Conservation (phyloP, 83 land plant species). For the Diphasiastrum complanatum region DNA sequence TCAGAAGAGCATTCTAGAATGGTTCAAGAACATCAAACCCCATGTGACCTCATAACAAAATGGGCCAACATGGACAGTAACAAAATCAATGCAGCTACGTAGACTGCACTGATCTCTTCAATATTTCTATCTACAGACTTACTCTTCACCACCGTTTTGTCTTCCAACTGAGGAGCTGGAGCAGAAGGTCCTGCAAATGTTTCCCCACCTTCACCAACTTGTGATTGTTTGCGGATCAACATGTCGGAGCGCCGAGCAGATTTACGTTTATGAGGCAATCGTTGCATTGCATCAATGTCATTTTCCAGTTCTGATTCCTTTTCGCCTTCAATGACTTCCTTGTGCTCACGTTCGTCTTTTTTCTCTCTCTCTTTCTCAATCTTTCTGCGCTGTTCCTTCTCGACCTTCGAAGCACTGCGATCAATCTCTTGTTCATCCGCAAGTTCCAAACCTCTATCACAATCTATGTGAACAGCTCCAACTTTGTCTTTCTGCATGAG, state of each 20-base stretch:
- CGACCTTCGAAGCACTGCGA: slow-evolving; percentile 34
- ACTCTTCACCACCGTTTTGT: slow-evolving; percentile 57
- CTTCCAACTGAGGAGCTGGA: slow-evolving; percentile 43
- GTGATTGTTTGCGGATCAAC: slow-evolving; percentile 43
- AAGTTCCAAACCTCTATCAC: slow-evolving; percentile 52
- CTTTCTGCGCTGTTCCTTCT: slow-evolving; percentile 54
- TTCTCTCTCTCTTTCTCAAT: slow-evolving; percentile 21
- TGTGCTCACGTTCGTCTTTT: slow-evolving; percentile 46
- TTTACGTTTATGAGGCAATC: slow-evolving; percentile 51
- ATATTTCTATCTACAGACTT: slow-evolving; percentile 18
- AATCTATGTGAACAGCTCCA: slow-evolving; percentile 29
- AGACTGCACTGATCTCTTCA: slow-evolving; percentile 11
- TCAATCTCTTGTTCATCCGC: slow-evolving; percentile 35
- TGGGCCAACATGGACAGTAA: slow-evolving; percentile 38
- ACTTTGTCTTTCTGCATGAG: slow-evolving; percentile 43
- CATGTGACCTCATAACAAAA: too few species aligned
- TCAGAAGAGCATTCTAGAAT: too few species aligned
- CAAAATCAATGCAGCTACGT: background rate
- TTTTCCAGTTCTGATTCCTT: slow-evolving; percentile 50
- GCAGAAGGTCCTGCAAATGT: slow-evolving; percentile 37
- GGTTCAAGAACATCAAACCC: too few species aligned
- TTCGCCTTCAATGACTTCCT: slow-evolving; percentile 43
- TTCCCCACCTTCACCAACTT: slow-evolving; percentile 51
- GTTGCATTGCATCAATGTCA: slow-evolving; percentile 44
- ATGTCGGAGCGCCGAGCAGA: slow-evolving; percentile 57